Conservation (phyloP, 192 early-diverging fungal genomes). For the Coemansia sp. region DNA sequence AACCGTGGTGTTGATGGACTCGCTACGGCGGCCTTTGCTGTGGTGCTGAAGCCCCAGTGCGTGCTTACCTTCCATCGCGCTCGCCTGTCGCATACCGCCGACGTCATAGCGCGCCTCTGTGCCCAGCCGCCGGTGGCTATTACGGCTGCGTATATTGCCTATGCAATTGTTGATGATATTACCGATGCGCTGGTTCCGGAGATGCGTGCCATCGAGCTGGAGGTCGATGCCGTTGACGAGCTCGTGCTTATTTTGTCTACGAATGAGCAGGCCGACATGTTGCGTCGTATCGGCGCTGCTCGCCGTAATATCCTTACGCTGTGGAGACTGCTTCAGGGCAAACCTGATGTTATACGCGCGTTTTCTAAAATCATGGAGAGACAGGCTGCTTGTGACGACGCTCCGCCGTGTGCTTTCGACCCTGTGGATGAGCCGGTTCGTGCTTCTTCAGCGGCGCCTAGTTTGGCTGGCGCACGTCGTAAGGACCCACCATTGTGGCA, state of each 20-base stretch:
- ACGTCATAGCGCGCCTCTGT: slow-evolving; percentile 57
- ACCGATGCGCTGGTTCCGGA: slow-evolving; percentile 90
- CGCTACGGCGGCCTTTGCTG: slow-evolving; percentile 61
- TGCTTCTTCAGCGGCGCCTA: not conserved
- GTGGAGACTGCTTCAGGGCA: slow-evolving; percentile 69
- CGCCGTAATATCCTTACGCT: slow-evolving; percentile 71
- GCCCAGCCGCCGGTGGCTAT: slow-evolving; percentile 14
- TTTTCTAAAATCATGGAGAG: slow-evolving; percentile 67
- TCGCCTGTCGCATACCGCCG: slow-evolving; percentile 54
- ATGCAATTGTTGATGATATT: slow-evolving; percentile 93
- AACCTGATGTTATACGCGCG: slow-evolving; percentile 73
- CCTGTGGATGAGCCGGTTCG: not conserved
- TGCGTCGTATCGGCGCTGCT: slow-evolving; percentile 72
- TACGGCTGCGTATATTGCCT: slow-evolving; percentile 61
- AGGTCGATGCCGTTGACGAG: slow-evolving; percentile 96
- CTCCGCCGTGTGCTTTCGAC: not conserved
- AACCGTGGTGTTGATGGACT: slow-evolving; percentile 63
- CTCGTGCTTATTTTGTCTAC: slow-evolving; percentile 90
- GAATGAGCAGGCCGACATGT: slow-evolving; percentile 82
- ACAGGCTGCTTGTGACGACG: slow-evolving; percentile 27
- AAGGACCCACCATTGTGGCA: slow-evolving; percentile 22
- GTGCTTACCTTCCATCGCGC: slow-evolving; percentile 57
- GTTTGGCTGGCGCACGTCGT: slow-evolving; percentile 1
- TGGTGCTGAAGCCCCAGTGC: slow-evolving; percentile 38
- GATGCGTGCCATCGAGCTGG: slow-evolving; percentile 85